Conservation (phyloP, 2,329 filamentous ascomycete species). For the Zymoseptoria ardabiliae region DNA sequence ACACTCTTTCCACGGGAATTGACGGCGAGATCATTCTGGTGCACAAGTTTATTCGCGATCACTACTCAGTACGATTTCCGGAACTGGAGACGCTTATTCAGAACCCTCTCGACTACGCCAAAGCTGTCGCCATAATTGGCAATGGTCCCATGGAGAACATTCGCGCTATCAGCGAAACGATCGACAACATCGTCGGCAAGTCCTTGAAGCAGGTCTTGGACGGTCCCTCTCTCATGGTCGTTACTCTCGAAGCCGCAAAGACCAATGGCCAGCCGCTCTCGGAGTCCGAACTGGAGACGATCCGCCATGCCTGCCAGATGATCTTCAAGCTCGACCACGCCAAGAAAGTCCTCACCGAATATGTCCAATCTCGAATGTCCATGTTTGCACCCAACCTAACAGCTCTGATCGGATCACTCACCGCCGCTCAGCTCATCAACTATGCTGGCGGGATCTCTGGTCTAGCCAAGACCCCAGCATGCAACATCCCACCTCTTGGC, state of each 20-base stretch:
- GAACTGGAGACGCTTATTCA: slow-evolving; percentile 86
- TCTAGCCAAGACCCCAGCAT: slow-evolving; percentile 84
- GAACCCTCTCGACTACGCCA: slow-evolving; percentile 89
- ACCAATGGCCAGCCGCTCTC: slow-evolving; percentile 74
- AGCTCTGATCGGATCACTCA: slow-evolving; percentile 80
- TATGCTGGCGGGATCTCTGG: slow-evolving; percentile 82
- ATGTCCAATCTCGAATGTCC: slow-evolving; percentile 95
- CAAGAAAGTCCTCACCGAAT: slow-evolving; percentile 80
- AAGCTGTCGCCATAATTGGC: slow-evolving; percentile 84
- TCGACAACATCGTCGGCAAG: slow-evolving; percentile 68
- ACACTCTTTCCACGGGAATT: slow-evolving; percentile 83
- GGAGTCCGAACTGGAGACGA: slow-evolving; percentile 63
- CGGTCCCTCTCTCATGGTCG: slow-evolving; percentile 87
- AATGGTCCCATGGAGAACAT: slow-evolving; percentile 90
- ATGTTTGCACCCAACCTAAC: slow-evolving; percentile 93
- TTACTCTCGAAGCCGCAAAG: slow-evolving; percentile 88
- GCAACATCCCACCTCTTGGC: slow-evolving; percentile 84
- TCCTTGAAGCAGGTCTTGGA: slow-evolving; percentile 76
- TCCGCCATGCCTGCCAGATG: slow-evolving; percentile 77
- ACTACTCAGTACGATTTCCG: slow-evolving; percentile 89
- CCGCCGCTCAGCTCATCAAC: slow-evolving; percentile 93
- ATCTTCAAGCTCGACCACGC: slow-evolving; percentile 79
- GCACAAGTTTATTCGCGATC: slow-evolving; percentile 93
- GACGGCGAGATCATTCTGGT: slow-evolving; percentile 87
- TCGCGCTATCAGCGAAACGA: slow-evolving; percentile 66